Evolutionary conservation across 2,329 filamentous ascomycete genomes (phyloP).

Genomic region (Cladosporium sp.): DNA sequence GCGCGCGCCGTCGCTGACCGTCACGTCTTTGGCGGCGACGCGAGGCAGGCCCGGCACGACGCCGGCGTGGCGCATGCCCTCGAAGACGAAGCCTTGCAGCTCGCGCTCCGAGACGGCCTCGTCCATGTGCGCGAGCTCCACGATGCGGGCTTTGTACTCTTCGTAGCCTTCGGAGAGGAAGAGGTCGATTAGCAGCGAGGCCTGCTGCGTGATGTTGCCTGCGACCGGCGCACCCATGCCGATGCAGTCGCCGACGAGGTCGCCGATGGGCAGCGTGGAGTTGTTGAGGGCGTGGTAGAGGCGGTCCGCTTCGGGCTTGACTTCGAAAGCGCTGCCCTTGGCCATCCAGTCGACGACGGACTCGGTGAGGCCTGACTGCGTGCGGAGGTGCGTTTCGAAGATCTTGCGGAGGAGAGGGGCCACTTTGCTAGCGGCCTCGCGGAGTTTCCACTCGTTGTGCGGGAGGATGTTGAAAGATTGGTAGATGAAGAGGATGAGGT

Average conservation of each 20-base stretch:
- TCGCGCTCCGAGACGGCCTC: conserved; percentile 46
- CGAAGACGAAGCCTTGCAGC: conserved; percentile 55
- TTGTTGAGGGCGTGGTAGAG: conserved; percentile 53
- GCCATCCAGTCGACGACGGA: conserved; percentile 42
- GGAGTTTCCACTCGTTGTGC: conserved; percentile 50
- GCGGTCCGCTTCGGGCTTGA: conserved; percentile 52
- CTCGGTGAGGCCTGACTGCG: conserved; percentile 46
- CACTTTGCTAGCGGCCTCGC: conserved; percentile 46
- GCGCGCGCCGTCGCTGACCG: conserved; percentile 48
- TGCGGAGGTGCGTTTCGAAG: conserved; percentile 48
- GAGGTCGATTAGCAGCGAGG: conserved; percentile 54
- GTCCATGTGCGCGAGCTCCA: conserved; percentile 51
- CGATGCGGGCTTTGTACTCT: conserved; percentile 50
- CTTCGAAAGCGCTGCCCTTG: conserved; percentile 52
- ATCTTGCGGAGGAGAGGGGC: conserved; percentile 42
- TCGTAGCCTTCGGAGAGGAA: conserved; percentile 53
- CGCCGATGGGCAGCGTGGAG: conserved; percentile 48
- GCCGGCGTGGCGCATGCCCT: conserved; percentile 55
- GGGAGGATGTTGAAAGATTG: conserved; percentile 57
- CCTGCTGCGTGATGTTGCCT: conserved; percentile 54
- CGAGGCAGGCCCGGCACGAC: conserved; percentile 54
- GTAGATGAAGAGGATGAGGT: conserved; percentile 51
- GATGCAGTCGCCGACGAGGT: conserved; percentile 39
- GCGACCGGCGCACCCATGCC: conserved; percentile 51
- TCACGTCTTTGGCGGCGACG: conserved; percentile 47